Conservation (phyloP, 2,329 filamentous ascomycete genomes). For the Fusarium ramigenum region DNA sequence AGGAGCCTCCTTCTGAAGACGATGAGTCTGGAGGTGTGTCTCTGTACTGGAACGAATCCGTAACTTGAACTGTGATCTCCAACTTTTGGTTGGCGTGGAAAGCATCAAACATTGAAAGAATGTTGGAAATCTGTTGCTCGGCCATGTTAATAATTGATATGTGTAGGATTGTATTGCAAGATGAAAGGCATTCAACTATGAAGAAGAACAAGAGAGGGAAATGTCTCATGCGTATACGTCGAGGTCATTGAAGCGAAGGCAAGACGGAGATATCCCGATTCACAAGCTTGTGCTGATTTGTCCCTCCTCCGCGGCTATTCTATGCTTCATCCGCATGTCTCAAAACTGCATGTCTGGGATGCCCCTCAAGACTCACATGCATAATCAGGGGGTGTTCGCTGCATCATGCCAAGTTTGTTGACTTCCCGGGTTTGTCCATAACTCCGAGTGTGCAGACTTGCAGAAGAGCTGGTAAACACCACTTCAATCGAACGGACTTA, state of each 20-base stretch:
- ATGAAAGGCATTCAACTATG: accelerated
- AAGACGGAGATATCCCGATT: not conserved
- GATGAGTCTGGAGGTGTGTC: not conserved
- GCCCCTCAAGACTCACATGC: too few species aligned
- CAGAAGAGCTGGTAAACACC: too few species aligned
- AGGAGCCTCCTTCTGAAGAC: not conserved
- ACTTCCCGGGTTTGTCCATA: too few species aligned
- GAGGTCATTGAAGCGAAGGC: accelerated
- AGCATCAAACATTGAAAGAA: not conserved
- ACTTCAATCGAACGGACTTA: not conserved
- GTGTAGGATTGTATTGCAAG: accelerated
- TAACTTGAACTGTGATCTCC: not conserved
- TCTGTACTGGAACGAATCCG: not conserved
- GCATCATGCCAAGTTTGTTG: not conserved
- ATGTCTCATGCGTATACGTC: accelerated
- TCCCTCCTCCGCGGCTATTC: too few species aligned
- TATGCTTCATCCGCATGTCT: accelerated
- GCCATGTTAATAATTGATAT: accelerated
- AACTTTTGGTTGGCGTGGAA: not conserved
- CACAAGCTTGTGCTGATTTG: too few species aligned
- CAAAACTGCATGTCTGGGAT: accelerated
- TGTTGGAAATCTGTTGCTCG: not conserved
- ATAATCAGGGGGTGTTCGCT: accelerated
- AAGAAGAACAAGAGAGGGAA: accelerated
- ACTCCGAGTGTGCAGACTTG: too few species aligned